A percentile compares a stretch with the other conserved stretches of the same genome.
phyloP scores from a whole-genome alignment of 139 green algal genomes.

The Mychonastes homosphaera region DNA sequence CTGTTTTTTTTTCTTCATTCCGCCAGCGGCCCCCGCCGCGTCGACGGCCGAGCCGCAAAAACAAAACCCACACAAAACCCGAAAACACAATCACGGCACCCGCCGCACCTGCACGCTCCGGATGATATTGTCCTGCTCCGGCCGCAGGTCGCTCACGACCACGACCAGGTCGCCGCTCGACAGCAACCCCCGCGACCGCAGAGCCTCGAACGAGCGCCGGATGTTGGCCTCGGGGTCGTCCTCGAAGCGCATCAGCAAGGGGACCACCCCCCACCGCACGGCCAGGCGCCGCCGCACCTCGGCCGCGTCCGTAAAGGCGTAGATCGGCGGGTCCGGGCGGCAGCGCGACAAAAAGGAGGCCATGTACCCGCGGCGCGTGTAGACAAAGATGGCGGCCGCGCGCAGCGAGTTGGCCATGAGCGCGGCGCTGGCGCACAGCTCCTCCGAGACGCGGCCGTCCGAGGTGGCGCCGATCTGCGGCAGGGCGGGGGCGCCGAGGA shows the following conservation, averaged over 20 bases:
- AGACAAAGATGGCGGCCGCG: slow-evolving; percentile 66
- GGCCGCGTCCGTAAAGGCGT: slow-evolving; percentile 66
- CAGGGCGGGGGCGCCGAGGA: slow-evolving; percentile 42
- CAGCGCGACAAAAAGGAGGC: slow-evolving; percentile 58
- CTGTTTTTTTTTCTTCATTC: too few species aligned
- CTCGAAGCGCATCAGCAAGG: slow-evolving; percentile 55
- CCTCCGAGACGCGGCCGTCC: slow-evolving; percentile 34
- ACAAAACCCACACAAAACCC: too few species aligned
- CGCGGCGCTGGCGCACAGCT: slow-evolving; percentile 50
- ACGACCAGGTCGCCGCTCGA: slow-evolving; percentile 54
- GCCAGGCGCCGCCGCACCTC: slow-evolving; percentile 49
- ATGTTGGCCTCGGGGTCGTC: slow-evolving; percentile 50
- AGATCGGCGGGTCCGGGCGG: slow-evolving; percentile 70
- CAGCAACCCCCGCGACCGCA: slow-evolving; percentile 40
- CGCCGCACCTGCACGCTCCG: slow-evolving; percentile 51
- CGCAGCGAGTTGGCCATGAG: slow-evolving; percentile 51
- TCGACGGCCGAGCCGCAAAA: too few species aligned
- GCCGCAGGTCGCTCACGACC: slow-evolving; percentile 56
- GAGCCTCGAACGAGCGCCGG: slow-evolving; percentile 25
- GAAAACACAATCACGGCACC: too few species aligned
- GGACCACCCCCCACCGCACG: slow-evolving; percentile 63
- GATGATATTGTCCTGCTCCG: slow-evolving; percentile 25
- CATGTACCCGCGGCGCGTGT: slow-evolving; percentile 67
- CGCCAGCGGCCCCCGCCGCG: too few species aligned
- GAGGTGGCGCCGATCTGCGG: slow-evolving; percentile 21